Evolutionary conservation across 768 basidiomycete genomes (phyloP).

Genomic region (Leccinum imitatum): DNA sequence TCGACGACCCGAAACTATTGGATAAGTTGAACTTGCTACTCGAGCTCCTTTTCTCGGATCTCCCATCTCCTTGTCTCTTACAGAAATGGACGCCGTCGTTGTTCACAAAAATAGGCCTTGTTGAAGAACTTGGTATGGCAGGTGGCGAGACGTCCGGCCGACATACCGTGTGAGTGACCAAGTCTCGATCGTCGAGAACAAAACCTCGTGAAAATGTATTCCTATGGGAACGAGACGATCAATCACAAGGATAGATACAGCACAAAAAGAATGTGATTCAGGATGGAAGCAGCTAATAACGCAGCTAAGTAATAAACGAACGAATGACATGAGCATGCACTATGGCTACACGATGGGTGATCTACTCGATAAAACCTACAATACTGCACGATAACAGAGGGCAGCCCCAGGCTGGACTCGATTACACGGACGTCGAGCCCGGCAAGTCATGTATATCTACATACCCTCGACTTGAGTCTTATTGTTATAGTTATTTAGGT

Average conservation of each 20-base stretch:
- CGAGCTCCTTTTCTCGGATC: background rate
- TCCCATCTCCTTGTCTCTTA: too few relatives aligned
- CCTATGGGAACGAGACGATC: background rate
- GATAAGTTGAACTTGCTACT: background rate
- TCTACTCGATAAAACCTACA: background rate
- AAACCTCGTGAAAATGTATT: background rate
- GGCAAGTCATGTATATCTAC: background rate
- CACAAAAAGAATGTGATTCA: background rate
- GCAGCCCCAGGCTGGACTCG: conserved; percentile 9
- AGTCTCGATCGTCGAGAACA: background rate
- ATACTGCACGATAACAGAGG: background rate
- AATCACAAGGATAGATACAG: background rate
- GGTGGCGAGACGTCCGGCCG: background rate
- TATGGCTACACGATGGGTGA: conserved; percentile 10
- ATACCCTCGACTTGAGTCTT: background rate
- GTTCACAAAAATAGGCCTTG: too few relatives aligned
- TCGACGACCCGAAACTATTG: too few relatives aligned
- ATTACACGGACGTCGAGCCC: conserved; percentile 7
- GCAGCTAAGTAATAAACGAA: background rate
- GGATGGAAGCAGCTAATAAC: background rate
- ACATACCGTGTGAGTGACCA: background rate
- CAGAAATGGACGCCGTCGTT: too few relatives aligned
- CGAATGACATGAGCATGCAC: background rate
- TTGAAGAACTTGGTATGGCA: background rate
- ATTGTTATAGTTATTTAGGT: background rate